These are phyloP conservation scores for Tetrapisispora taiwanensis DNA, from an alignment of 805 yeast genomes.

Conservation along the genomic window DNA sequence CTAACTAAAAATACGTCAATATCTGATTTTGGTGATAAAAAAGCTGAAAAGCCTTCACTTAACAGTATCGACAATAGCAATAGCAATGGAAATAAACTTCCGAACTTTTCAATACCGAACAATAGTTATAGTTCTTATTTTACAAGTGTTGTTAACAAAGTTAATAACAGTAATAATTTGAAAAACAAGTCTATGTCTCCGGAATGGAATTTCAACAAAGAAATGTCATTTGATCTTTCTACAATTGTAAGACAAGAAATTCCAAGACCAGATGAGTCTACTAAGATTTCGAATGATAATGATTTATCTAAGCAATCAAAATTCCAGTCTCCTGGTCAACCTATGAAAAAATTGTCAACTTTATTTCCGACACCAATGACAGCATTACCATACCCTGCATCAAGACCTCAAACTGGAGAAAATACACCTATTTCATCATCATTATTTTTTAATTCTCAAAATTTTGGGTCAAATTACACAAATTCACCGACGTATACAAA, in stretches of 20 bases:
- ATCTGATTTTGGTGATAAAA: neutral
- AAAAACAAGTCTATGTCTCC: neutral
- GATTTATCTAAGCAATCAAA: neutral
- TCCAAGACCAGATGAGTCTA: neutral
- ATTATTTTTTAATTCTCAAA: neutral
- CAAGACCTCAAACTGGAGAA: neutral
- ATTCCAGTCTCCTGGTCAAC: neutral
- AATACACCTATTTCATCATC: neutral
- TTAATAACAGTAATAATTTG: neutral
- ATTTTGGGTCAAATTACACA: neutral
- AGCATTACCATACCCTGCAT: neutral
- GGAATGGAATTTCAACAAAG: neutral
- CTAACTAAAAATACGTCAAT: neutral
- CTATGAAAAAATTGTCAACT: neutral
- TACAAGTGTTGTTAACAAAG: neutral
- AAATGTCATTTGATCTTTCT: constrained; percentile 1
- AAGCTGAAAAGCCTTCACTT: neutral
- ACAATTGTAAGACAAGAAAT: constrained; percentile 1
- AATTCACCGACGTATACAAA: neutral
- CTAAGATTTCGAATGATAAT: neutral
- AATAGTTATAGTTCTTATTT: constrained; percentile 1
- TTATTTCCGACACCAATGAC: constrained; percentile 1
- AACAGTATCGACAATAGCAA: neutral
- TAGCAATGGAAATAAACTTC: neutral
- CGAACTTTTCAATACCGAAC: neutral